Conservation (phyloP, 345 rosid genomes). For the Trapa incisa region DNA sequence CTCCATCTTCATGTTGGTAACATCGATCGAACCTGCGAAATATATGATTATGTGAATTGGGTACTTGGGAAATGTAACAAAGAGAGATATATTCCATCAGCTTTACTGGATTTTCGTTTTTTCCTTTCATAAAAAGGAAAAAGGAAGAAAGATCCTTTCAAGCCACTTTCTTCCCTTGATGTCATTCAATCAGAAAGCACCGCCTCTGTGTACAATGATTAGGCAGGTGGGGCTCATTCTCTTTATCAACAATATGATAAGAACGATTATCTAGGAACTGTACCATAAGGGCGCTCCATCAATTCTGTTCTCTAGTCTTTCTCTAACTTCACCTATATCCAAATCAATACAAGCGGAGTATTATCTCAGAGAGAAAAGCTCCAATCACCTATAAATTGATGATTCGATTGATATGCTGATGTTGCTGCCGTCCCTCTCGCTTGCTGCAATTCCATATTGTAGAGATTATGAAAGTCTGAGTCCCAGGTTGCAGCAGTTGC, state of each 20-base stretch:
- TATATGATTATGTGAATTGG: background rate
- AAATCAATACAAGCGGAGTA: background rate
- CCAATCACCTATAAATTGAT: slow-evolving; percentile 37
- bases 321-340: background rate
- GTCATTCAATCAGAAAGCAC: slow-evolving; percentile 11
- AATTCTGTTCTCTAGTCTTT: background rate
- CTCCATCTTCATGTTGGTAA: slow-evolving; percentile 46
- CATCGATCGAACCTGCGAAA: slow-evolving; percentile 41
- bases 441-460: slow-evolving; percentile 43
- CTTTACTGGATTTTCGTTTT: background rate
- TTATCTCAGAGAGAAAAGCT: background rate
- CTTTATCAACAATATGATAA: background rate
- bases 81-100: background rate
- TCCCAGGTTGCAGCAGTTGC: slow-evolving; percentile 42
- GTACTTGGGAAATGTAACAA: background rate
- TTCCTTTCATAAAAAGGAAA: background rate
- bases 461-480: slow-evolving; percentile 50
- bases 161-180: slow-evolving; percentile 7
- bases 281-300: background rate
- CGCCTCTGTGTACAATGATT: slow-evolving; percentile 11
- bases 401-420: slow-evolving; percentile 25
- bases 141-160: slow-evolving; percentile 9
- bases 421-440: slow-evolving; percentile 17
- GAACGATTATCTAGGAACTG: no score
- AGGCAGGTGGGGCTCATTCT: slow-evolving; percentile 9